A percentile compares a stretch with the other conserved stretches of the same genome.
Evolutionary conservation across 257 asterid genomes (phyloP).

Genomic region (Catharanthus roseus): DNA sequence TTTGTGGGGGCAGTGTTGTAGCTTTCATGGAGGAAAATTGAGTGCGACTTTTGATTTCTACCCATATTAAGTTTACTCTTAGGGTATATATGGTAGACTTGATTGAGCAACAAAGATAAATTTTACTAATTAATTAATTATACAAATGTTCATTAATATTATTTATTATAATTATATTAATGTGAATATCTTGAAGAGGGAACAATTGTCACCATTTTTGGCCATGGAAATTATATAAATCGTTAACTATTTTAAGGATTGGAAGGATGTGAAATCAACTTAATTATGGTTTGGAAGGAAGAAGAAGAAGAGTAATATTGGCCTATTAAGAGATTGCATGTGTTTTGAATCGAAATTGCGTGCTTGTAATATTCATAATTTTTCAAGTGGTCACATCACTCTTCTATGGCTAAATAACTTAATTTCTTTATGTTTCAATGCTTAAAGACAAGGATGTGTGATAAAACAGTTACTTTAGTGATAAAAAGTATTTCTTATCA

Average conservation of each 20-base stretch:
- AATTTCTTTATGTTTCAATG: too few relatives aligned
- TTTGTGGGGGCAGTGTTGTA: not conserved
- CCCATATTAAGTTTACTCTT: not conserved
- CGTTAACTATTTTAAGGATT: not conserved
- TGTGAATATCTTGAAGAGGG: too few relatives aligned
- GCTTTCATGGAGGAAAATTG: not conserved
- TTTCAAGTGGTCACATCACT: not conserved
- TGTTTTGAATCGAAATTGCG: not conserved
- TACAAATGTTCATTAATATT: too few relatives aligned
- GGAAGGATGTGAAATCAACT: not conserved
- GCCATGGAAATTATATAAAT: not conserved
- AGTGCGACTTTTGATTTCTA: slow-evolving; percentile 1
- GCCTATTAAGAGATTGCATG: not conserved
- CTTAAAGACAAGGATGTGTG: too few relatives aligned
- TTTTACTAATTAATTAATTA: not conserved
- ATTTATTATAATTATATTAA: too few relatives aligned
- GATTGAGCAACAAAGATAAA: not conserved
- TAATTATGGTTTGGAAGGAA: not conserved
- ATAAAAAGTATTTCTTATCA: too few relatives aligned
- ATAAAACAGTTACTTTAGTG: too few relatives aligned
- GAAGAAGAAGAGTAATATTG: too few relatives aligned
- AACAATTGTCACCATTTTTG: not conserved
- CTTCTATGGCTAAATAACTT: too few relatives aligned
- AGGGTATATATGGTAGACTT: not conserved
- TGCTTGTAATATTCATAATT: not conserved